Percentiles rank a stretch among this genome's conserved stretches.
phyloP scores from a whole-genome alignment of 352 stramenopile species.

The Globisporangium polare region DNA sequence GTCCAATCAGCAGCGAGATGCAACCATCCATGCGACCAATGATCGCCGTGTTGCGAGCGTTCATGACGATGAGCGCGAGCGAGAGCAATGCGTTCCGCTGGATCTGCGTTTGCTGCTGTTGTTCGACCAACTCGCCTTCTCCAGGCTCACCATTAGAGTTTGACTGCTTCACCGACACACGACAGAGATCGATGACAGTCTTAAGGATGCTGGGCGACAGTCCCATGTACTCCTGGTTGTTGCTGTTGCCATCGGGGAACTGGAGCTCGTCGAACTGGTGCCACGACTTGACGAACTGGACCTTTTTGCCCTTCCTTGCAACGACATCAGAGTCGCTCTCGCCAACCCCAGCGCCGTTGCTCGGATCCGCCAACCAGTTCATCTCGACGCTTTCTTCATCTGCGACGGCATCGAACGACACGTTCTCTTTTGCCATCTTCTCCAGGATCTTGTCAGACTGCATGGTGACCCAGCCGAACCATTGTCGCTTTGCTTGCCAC shows the following conservation, averaged over 20 bases:
- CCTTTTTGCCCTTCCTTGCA: slow-evolving; percentile 34
- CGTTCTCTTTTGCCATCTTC: slow-evolving; percentile 20
- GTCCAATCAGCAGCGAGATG: slow-evolving; percentile 41
- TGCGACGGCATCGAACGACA: slow-evolving; percentile 50
- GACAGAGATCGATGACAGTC: slow-evolving; percentile 48
- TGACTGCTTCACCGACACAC: background rate
- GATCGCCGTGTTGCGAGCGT: slow-evolving; percentile 63
- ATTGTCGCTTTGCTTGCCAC: slow-evolving; percentile 63
- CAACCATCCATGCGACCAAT: slow-evolving; percentile 55
- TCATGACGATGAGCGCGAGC: slow-evolving; percentile 60
- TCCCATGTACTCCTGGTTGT: slow-evolving; percentile 67
- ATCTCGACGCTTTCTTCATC: slow-evolving; percentile 29
- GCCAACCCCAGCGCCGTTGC: slow-evolving; percentile 22
- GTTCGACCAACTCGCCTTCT: background rate
- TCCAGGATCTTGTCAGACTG: slow-evolving; percentile 34
- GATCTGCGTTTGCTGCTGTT: slow-evolving; percentile 18
- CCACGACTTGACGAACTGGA: slow-evolving; percentile 50
- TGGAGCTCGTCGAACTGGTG: slow-evolving; percentile 41
- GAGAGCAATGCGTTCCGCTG: slow-evolving; percentile 62
- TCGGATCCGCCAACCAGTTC: slow-evolving; percentile 62
- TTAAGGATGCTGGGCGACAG: slow-evolving; percentile 48
- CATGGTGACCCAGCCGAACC: slow-evolving; percentile 47
- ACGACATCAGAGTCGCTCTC: slow-evolving; percentile 29
- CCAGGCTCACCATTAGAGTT: background rate
- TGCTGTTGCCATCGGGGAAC: slow-evolving; percentile 37